phyloP scores from a whole-genome alignment of 23 red algal genomes.

The Agarophyton chilense region DNA sequence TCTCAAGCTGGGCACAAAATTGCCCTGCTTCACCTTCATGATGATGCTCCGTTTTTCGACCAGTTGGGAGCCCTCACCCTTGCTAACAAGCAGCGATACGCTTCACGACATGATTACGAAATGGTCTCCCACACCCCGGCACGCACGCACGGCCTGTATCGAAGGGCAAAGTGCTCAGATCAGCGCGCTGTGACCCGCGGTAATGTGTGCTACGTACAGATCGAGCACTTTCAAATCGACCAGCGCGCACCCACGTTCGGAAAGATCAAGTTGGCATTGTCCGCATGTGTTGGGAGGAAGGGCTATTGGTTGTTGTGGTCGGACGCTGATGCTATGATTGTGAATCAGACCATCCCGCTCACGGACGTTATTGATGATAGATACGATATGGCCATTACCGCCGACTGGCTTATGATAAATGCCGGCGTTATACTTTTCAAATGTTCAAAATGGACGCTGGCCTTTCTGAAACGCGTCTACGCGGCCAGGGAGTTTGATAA shows the following conservation, averaged over 20 bases:
- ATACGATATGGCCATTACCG: slow-evolving; percentile 72
- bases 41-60: slow-evolving; percentile 65
- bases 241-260: slow-evolving; percentile 74
- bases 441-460: slow-evolving; percentile 64
- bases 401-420: slow-evolving; percentile 91
- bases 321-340: slow-evolving; percentile 80
- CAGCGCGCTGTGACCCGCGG: not conserved
- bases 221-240: slow-evolving; percentile 54
- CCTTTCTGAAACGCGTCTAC: slow-evolving; percentile 77
- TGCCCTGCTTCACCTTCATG: slow-evolving; percentile 64
- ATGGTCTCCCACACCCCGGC: slow-evolving; percentile 66
- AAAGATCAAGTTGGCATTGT: slow-evolving; percentile 71
- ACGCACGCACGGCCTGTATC: slow-evolving; percentile 59
- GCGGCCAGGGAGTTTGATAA: slow-evolving; percentile 68
- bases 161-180: not conserved
- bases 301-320: slow-evolving; percentile 87
- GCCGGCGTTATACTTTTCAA: slow-evolving; percentile 83
- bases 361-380: slow-evolving; percentile 62
- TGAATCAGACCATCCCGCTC: slow-evolving; percentile 79
- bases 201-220: slow-evolving; percentile 11
- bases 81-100: slow-evolving; percentile 84
- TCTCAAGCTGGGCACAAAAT: not conserved
- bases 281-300: slow-evolving; percentile 70
- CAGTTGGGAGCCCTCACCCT: slow-evolving; percentile 52
- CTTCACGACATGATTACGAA: slow-evolving; percentile 66